Conservation (phyloP, 495 filamentous ascomycete species). For the Ramalina peruviana region DNA sequence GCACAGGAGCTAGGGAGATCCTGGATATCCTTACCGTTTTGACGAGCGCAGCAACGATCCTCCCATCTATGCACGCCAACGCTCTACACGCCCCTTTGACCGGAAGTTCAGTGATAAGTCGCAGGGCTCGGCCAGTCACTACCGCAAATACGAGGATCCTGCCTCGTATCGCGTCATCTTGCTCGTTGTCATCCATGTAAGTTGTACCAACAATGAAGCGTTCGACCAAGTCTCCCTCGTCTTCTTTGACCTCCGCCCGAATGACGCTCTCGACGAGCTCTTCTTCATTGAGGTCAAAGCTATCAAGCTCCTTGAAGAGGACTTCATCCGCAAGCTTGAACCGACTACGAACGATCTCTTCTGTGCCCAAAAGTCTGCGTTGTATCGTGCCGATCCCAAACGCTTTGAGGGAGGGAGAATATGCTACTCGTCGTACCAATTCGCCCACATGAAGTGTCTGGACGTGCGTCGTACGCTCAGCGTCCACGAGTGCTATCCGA, state of each 20-base stretch:
- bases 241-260: constrained; percentile 57
- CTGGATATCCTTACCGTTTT: constrained; percentile 52
- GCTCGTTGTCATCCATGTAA: constrained; percentile 46
- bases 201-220: constrained; percentile 82
- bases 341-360: constrained; percentile 42
- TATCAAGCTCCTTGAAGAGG: constrained; percentile 39
- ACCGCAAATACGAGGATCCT: constrained; percentile 78
- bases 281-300: constrained; percentile 37
- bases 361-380: constrained; percentile 39
- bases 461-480: constrained; percentile 74
- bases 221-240: constrained; percentile 46
- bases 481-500: constrained; percentile 71
- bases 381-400: constrained; percentile 81
- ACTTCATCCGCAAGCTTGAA: constrained; percentile 51
- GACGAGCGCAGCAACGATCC: constrained; percentile 69
- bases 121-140: constrained; percentile 55
- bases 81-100: constrained; percentile 68
- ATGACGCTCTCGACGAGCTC: constrained; percentile 81
- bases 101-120: constrained; percentile 44
- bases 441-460: constrained; percentile 63
- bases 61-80: constrained; percentile 57
- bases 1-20: not conserved
- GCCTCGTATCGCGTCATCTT: constrained; percentile 42
- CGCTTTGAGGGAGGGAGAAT: constrained; percentile 62
- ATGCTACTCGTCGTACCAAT: constrained; percentile 75